These are phyloP conservation scores for Naematelia aurantialba DNA, from an alignment of 768 basidiomycete genomes.

Conservation along the genomic window DNA sequence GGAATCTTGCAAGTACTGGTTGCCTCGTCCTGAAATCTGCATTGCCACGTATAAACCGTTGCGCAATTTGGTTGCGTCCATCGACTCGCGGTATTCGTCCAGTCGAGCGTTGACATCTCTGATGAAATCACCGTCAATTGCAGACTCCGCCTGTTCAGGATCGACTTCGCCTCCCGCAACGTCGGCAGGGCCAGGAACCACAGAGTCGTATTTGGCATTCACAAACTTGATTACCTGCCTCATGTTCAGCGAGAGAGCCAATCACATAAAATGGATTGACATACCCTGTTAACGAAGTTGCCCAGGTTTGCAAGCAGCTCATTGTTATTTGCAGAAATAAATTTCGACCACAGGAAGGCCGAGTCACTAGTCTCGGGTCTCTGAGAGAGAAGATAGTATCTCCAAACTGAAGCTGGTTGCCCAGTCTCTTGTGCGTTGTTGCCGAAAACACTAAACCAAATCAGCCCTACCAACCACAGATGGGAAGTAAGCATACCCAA, in stretches of 20 bases:
- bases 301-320: constrained; percentile 94
- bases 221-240: constrained; percentile 73
- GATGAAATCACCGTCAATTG: constrained; percentile 63
- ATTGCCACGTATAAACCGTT: constrained; percentile 83
- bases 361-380: constrained; percentile 91
- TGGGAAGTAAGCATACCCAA: constrained; percentile 56
- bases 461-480: constrained; percentile 2
- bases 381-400: constrained; percentile 88
- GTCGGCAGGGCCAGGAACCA: constrained; percentile 75
- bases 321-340: constrained; percentile 87
- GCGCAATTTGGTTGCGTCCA: constrained; percentile 89
- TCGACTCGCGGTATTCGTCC: constrained; percentile 72
- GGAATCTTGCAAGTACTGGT: constrained; percentile 88
- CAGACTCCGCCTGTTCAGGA: constrained; percentile 49
- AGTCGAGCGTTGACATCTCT: constrained; percentile 72
- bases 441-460: constrained; percentile 68
- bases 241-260: constrained; percentile 4
- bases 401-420: constrained; percentile 89
- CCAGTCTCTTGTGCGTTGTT: constrained; percentile 90
- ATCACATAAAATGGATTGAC: constrained; percentile 4
- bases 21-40: constrained; percentile 81
- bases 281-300: constrained; percentile 88
- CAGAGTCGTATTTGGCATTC: constrained; percentile 71
- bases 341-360: constrained; percentile 95
- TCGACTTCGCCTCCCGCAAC: constrained; percentile 67